Evolutionary conservation across 768 basidiomycete genomes (phyloP).

Genomic region (Termitomyces heimii): DNA sequence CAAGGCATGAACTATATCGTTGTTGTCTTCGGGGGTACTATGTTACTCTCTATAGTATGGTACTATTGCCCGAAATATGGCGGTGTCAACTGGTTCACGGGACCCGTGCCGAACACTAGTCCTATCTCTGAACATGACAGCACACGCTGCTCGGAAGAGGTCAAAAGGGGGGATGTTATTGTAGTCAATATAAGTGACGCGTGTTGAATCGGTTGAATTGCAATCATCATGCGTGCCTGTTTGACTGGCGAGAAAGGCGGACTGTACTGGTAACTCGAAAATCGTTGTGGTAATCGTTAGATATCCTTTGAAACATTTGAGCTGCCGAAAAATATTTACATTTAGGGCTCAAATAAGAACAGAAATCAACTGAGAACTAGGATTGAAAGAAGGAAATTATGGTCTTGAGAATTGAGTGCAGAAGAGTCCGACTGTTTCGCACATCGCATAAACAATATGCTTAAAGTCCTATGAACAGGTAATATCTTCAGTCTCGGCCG

Average conservation of each 20-base stretch:
- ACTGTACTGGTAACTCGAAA: neutral
- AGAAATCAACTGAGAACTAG: neutral
- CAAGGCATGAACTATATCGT: constrained; percentile 58
- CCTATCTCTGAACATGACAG: neutral
- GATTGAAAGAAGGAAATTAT: neutral
- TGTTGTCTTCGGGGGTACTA: constrained; percentile 50
- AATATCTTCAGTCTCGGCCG: neutral
- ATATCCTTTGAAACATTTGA: neutral
- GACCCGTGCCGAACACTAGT: constrained; percentile 16
- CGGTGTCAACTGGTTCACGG: constrained; percentile 24
- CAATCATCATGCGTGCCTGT: neutral
- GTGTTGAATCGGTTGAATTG: neutral
- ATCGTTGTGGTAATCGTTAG: neutral
- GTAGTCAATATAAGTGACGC: neutral
- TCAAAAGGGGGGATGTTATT: neutral
- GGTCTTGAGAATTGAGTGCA: too few relatives aligned
- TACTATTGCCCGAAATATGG: constrained; percentile 50
- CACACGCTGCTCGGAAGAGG: neutral
- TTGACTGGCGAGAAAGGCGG: neutral
- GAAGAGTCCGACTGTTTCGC: neutral
- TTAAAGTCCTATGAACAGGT: neutral
- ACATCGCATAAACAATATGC: neutral
- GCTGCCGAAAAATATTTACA: neutral
- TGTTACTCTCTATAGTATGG: constrained; percentile 47
- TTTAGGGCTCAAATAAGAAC: neutral